phyloP scores from a whole-genome alignment of 106 monocot genomes.

The Hemerocallis citrina region DNA sequence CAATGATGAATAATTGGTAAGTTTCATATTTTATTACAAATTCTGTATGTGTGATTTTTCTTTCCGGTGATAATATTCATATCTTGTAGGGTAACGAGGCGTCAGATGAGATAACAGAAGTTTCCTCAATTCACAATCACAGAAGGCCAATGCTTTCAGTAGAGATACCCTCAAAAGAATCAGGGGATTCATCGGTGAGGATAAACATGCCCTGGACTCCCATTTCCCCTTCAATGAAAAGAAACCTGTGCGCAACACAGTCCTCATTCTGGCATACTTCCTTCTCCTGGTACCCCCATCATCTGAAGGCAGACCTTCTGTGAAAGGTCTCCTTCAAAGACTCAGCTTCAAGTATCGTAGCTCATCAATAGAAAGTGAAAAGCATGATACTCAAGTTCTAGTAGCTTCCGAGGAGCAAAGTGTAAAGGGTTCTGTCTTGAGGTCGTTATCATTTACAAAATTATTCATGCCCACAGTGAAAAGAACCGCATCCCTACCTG shows the following conservation, averaged over 20 bases:
- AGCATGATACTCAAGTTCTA: neutral
- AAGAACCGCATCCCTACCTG: slow-evolving; percentile 7
- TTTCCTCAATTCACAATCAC: neutral
- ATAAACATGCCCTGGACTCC: slow-evolving; percentile 3
- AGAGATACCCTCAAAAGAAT: slow-evolving; percentile 25
- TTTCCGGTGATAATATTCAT: neutral
- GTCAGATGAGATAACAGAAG: neutral
- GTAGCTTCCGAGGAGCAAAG: neutral
- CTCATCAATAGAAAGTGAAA: neutral
- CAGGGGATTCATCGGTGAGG: slow-evolving; percentile 3
- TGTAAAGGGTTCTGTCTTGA: neutral
- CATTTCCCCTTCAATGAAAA: slow-evolving; percentile 5
- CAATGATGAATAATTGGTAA: too few species aligned
- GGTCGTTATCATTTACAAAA: slow-evolving; percentile 7
- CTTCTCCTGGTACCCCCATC: slow-evolving; percentile 12
- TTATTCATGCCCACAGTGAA: slow-evolving; percentile 6
- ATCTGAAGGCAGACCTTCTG: slow-evolving; percentile 14
- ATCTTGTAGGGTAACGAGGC: neutral
- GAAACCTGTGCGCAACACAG: neutral
- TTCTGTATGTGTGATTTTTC: neutral
- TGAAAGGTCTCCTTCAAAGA: slow-evolving; percentile 1
- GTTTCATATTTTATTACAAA: neutral
- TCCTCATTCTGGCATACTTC: slow-evolving; percentile 10
- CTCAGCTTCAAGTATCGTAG: slow-evolving; percentile 6
- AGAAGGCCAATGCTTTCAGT: slow-evolving; percentile 34